Percentiles rank a stretch among this genome's conserved stretches.
Evolutionary conservation across 1,284 basidiomycete species (phyloP).

Genomic region (Hortiboletus rubellus): DNA sequence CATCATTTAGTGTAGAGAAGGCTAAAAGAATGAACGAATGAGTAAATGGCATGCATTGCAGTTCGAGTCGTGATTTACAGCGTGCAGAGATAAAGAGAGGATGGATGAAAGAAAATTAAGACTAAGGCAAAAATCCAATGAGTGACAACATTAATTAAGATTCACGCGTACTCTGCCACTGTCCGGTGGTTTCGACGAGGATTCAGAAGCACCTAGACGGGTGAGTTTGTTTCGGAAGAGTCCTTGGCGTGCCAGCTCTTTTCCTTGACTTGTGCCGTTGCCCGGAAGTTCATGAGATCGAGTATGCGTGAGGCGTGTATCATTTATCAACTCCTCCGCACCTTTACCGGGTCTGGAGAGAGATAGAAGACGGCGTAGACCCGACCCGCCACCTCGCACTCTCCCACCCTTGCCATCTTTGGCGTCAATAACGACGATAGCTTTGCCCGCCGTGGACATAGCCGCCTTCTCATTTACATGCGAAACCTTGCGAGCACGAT

Average conservation of each 20-base stretch:
- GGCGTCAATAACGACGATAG: constrained; percentile 59
- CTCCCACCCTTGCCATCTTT: constrained; percentile 45
- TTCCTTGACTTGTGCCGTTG: constrained; percentile 25
- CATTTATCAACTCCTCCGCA: constrained; percentile 29
- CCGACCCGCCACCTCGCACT: constrained; percentile 36
- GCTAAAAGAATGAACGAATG: not conserved
- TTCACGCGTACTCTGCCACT: constrained; percentile 39
- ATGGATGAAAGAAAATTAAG: not conserved
- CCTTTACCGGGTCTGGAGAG: constrained; percentile 35
- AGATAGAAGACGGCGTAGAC: constrained; percentile 34
- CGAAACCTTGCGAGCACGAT: constrained; percentile 28
- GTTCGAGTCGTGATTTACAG: constrained; percentile 30
- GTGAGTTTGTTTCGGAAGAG: constrained; percentile 33
- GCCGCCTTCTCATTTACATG: constrained; percentile 28
- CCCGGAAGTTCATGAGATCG: constrained; percentile 30
- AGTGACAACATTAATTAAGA: constrained; percentile 29
- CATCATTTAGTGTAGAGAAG: constrained; percentile 7
- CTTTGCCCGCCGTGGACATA: constrained; percentile 53
- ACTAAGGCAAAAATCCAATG: constrained; percentile 19
- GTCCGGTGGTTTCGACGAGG: constrained; percentile 35
- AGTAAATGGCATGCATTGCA: constrained; percentile 29
- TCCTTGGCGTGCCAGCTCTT: constrained; percentile 24
- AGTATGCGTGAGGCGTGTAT: constrained; percentile 27
- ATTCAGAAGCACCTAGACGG: constrained; percentile 31
- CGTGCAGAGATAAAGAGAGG: constrained; percentile 25